A percentile compares a stretch with the other conserved stretches of the same genome.
Evolutionary conservation across 1,284 basidiomycete species (phyloP).

Genomic region (Ceratobasidium sp.): DNA sequence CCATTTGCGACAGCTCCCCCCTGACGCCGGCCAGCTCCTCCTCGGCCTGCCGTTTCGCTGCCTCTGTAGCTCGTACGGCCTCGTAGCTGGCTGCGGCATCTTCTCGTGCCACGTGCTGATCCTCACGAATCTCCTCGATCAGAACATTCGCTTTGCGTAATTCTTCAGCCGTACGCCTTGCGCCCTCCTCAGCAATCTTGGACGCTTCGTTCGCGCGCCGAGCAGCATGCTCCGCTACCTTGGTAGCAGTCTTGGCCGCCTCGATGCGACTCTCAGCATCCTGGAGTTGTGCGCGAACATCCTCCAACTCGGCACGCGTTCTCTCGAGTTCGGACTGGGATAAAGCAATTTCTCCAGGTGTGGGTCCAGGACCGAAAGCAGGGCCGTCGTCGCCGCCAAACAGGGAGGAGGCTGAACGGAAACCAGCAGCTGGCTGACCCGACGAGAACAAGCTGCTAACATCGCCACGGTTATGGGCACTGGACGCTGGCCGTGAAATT

Average conservation of each 20-base stretch:
- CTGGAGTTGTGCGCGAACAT: slow-evolving; percentile 17
- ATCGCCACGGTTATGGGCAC: slow-evolving; percentile 13
- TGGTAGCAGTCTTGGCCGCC: slow-evolving; percentile 4
- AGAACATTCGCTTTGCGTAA: slow-evolving; percentile 21
- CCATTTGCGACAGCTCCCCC: slow-evolving; percentile 59
- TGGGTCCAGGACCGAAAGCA: slow-evolving; percentile 4
- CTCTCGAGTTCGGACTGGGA: slow-evolving; percentile 32
- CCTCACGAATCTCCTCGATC: slow-evolving; percentile 38
- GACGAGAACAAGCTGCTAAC: slow-evolving; percentile 29
- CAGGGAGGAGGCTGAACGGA: slow-evolving; percentile 33
- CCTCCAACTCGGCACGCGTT: slow-evolving; percentile 18
- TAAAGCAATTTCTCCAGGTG: slow-evolving; percentile 28
- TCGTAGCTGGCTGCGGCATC: slow-evolving; percentile 28
- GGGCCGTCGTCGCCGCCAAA: slow-evolving; percentile 39
- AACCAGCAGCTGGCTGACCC: slow-evolving; percentile 8
- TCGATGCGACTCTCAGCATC: slow-evolving; percentile 20
- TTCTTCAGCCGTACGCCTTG: slow-evolving; percentile 30
- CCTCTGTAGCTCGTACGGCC: slow-evolving; percentile 32
- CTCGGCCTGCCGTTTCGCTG: slow-evolving; percentile 38
- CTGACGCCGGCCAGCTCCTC: slow-evolving; percentile 60
- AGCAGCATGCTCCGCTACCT: slow-evolving; percentile 30
- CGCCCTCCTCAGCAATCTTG: slow-evolving; percentile 18
- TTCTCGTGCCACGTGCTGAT: slow-evolving; percentile 31
- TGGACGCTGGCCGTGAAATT: slow-evolving; percentile 1
- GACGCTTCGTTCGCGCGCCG: slow-evolving; percentile 28